Evolutionary conservation across 148 eudicot genomes (phyloP).

Genomic region (Nepenthes gracilis): DNA sequence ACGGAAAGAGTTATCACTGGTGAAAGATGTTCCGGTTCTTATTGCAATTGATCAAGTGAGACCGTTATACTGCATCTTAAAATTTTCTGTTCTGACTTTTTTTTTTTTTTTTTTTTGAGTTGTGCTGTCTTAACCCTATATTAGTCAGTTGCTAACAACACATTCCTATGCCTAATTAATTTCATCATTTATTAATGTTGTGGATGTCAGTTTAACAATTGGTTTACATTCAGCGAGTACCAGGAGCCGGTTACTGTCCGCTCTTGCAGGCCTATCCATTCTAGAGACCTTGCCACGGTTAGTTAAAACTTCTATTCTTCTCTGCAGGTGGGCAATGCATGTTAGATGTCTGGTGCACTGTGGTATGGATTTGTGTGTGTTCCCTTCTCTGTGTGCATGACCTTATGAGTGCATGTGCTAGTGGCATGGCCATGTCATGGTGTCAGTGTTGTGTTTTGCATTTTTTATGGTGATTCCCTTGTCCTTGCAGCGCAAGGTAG

Average conservation of each 20-base stretch:
- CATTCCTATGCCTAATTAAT: neutral
- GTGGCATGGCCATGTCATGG: too few species aligned
- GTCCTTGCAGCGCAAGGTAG: too few species aligned
- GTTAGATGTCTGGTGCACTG: neutral
- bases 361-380: neutral
- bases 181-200: neutral
- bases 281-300: slow-evolving; percentile 79
- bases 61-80: neutral
- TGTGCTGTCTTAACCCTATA: too few species aligned
- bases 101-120: neutral
- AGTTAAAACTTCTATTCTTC: slow-evolving; percentile 14
- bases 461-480: too few species aligned
- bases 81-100: neutral
- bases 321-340: neutral
- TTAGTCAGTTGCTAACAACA: too few species aligned
- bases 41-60: slow-evolving; percentile 86
- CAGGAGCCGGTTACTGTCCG: slow-evolving; percentile 73
- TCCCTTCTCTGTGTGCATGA: neutral
- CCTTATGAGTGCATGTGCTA: neutral
- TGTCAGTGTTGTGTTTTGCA: too few species aligned
- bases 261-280: slow-evolving; percentile 69
- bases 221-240: slow-evolving; percentile 84
- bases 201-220: slow-evolving; percentile 67
- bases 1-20: slow-evolving; percentile 75
- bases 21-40: slow-evolving; percentile 74